Base-by-base conservation (phyloP, 2,329 filamentous ascomycete genomes). In the Clarireedia homoeocarpa region DNA sequence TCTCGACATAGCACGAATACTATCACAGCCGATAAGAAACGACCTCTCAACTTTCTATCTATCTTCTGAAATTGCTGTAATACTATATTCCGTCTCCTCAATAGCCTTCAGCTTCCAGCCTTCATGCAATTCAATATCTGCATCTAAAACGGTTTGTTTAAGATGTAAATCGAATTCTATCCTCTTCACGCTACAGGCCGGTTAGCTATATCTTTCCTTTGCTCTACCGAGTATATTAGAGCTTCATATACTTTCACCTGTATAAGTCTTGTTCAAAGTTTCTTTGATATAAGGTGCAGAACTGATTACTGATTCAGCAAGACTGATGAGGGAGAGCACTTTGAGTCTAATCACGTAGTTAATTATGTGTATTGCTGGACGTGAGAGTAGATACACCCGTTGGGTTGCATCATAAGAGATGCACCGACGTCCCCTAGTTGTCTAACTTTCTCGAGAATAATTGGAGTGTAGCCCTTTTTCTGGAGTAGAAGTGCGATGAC, bases 1-100 rank as follows among this genome's bases (percentile, higher is more conserved):
- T 38, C 59, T 54, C 3, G 54, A 50, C 2, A 23, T 42, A 46
- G 53, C 40, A 36, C 44, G 54, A 27, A 60, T 56, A 23, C 59
- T 57, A 53, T 60, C 54, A 44, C 59, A 60, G 14, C 59, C 57
- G 20, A 60, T 51, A 1, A 60, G 51, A 36, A 60, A 59, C 5
- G 26, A 45, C 9, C 54, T 57, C 39, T 51, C 42, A 26, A 56
- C 45, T 15, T 42, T 51, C 24, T 42, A 6, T 9, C 56, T 42
- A 20, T 53, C 34, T 38, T 55, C 48, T 2, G 58, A 53, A 3
- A 58, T 20, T 1, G 55, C 58, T 23, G 39, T 42, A 2, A 59
- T 51, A 20, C 17, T 5, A 2, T 36, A 15, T 36, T 53, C 48
- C 1, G 12, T 27, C 6, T 59, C 58, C n/a, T 48, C 42, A 20